phyloP scores from a whole-genome alignment of 768 basidiomycete genomes.

The Boletus eberwhitei region DNA sequence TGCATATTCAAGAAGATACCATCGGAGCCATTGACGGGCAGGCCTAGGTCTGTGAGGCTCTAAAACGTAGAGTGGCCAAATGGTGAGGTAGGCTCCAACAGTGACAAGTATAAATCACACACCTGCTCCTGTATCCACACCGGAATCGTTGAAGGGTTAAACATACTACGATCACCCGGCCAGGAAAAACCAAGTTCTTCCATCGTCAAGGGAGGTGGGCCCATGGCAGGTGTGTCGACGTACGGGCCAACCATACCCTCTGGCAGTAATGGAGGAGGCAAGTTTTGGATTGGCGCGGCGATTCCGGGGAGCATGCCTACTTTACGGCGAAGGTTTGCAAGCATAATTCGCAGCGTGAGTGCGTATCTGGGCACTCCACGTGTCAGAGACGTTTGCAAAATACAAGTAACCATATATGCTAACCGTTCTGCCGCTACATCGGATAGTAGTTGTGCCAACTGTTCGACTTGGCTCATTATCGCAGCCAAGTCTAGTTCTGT shows the following conservation, averaged over 20 bases:
- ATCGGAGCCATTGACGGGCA: constrained; percentile 90
- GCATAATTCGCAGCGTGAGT: constrained; percentile 87
- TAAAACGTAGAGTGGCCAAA: constrained; percentile 29
- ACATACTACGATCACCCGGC: constrained; percentile 60
- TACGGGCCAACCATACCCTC: constrained; percentile 59
- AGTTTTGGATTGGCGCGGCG: constrained; percentile 44
- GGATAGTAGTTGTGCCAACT: constrained; percentile 84
- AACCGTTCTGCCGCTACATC: constrained; percentile 92
- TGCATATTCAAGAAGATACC: constrained; percentile 81
- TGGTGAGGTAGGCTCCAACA: background rate
- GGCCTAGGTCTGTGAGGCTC: constrained; percentile 84
- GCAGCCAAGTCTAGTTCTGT: constrained; percentile 72
- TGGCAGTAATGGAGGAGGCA: constrained; percentile 52
- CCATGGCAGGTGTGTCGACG: constrained; percentile 47
- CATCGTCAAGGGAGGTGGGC: constrained; percentile 68
- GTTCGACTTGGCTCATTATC: constrained; percentile 83
- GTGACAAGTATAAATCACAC: constrained; percentile 23
- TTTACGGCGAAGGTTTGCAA: constrained; percentile 87
- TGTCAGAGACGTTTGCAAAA: constrained; percentile 8
- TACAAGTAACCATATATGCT: constrained; percentile 9
- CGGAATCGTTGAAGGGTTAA: constrained; percentile 83
- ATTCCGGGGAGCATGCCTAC: constrained; percentile 61
- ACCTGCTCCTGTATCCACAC: constrained; percentile 91
- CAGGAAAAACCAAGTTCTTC: constrained; percentile 81
- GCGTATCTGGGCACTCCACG: constrained; percentile 60